Evolutionary conservation across 805 yeast genomes (phyloP), one percentile per base, ranked within the genome.

Genomic region (Starmera quercuum): DNA sequence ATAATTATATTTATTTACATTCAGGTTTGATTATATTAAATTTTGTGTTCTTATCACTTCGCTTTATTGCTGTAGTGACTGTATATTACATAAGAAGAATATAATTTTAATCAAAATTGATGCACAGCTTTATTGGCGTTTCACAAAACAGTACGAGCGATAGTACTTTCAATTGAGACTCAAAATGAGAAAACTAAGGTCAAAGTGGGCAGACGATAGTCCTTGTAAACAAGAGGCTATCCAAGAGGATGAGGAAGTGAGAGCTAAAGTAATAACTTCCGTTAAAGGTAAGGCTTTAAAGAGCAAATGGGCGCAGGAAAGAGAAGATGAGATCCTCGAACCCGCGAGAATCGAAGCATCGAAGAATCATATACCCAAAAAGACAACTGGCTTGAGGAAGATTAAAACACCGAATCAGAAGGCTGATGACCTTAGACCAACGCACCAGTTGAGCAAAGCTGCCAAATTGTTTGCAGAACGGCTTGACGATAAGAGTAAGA

Each of bases 131-230:
- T n/a, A n/a, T n/a, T n/a, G n/a, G n/a, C n/a, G n/a, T n/a, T n/a
- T n/a, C n/a, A n/a, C n/a, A n/a, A n/a, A n/a, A n/a, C n/a, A n/a
- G n/a, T n/a, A n/a, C n/a, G n/a, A n/a, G n/a, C n/a, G n/a, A n/a
- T n/a, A n/a, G n/a, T n/a, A n/a, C n/a, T n/a, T n/a, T n/a, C n/a
- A n/a, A n/a, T n/a, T n/a, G n/a, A 21, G 23, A 21, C 13, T 7
- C 17, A 26, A 9, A 18, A 27, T 27, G 30, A 21, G 30, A 7
- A 16, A 21, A 5, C 12, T 27, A 12, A 11, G 19, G n/a, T 51
- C 55, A 7, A 42, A 33, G 27, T 51, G 53, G 54, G 50, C 55
- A 9, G 41, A 36, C 15, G 46, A 47, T 20, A 41, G 43, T 2
- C 44, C 37, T 2, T 30, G 41, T 1, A 44, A 43, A 2, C 20